Evolutionary conservation across 176 grass and related monocot genomes (phyloP).

Genomic region (barley (Hordeum vulgare)): MorexV3_pseudomolecules_assembly NC_058524.1:269473200-269473699

Average conservation of each 20-base stretch:
- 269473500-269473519: constrained; percentile 65
- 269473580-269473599: background rate
- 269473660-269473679: constrained; percentile 94
- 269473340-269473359: constrained; percentile 50
- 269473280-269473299: background rate
- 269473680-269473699: constrained; percentile 75
- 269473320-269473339: constrained; percentile 12
- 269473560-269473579: constrained; percentile 2
- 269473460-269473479: constrained; percentile 83
- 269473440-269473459: constrained; percentile 80
- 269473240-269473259: background rate
- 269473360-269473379: constrained; percentile 79
- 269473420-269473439: constrained; percentile 94
- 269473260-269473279: constrained; percentile 7
- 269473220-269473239: constrained; percentile 12
- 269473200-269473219: background rate
- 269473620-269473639: constrained; percentile 38
- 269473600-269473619: background rate
- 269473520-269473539: constrained; percentile 70
- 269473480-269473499: constrained; percentile 80
- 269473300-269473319: constrained; percentile 4
- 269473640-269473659: constrained; percentile 60
- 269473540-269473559: constrained; percentile 29
- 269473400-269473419: constrained; percentile 81
- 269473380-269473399: constrained; percentile 93